Evolutionary conservation across 805 yeast species (phyloP).

Genomic region (Limtongozyma cylindracea): DNA sequence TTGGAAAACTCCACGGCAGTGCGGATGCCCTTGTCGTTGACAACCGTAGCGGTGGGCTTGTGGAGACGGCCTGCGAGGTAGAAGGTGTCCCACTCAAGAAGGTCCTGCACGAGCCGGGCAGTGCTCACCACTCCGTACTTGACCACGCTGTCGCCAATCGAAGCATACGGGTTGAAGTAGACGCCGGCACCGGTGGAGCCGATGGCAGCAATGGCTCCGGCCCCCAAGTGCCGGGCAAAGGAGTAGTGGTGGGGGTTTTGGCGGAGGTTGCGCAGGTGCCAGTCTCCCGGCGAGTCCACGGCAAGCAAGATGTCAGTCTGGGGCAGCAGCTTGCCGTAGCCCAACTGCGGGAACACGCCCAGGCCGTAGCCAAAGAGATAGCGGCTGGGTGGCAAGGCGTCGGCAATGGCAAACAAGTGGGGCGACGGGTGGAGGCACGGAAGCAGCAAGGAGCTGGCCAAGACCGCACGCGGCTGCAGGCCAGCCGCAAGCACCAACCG

Average conservation of each 20-base stretch:
- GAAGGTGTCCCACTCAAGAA: slow-evolving; percentile 64
- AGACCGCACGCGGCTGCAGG: no score
- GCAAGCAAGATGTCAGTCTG: slow-evolving; percentile 77
- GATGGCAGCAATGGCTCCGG: slow-evolving; percentile 15
- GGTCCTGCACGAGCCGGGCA: slow-evolving; percentile 33
- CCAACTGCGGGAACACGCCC: slow-evolving; percentile 60
- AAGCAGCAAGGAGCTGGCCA: no score
- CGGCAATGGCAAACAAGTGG: no score
- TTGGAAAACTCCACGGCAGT: slow-evolving; percentile 21
- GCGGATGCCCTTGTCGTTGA: no score
- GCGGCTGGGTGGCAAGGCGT: no score
- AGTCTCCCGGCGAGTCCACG: slow-evolving; percentile 46
- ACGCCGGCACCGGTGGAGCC: slow-evolving; percentile 72
- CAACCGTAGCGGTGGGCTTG: no score
- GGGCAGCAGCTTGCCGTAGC: slow-evolving; percentile 24
- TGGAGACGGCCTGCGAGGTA: slow-evolving; percentile 86
- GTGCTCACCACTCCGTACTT: slow-evolving; percentile 75
- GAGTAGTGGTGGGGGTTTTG: slow-evolving; percentile 65
- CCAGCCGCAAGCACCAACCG: no score
- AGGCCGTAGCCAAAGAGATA: slow-evolving; percentile 93
- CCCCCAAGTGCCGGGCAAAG: slow-evolving; percentile 18
- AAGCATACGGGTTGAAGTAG: slow-evolving; percentile 78
- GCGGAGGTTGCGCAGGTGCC: slow-evolving; percentile 51
- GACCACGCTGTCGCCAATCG: slow-evolving; percentile 19
- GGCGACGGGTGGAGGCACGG: no score